Conservation (phyloP, 75 land plant genomes). For the Pseudotsuga menziesii region DNA sequence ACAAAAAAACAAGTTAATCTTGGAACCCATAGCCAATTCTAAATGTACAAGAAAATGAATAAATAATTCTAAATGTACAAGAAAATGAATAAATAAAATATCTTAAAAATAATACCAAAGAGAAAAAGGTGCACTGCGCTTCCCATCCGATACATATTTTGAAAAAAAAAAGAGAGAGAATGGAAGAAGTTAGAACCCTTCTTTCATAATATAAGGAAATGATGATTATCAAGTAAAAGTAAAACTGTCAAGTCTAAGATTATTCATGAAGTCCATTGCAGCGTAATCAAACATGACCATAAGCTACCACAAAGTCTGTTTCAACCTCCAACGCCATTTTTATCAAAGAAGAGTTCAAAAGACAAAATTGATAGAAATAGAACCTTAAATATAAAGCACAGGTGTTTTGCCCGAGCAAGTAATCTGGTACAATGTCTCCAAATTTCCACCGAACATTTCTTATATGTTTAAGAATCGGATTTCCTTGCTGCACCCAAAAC, state of each 20-base stretch:
- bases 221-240: background rate
- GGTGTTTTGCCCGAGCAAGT: constrained; percentile 70
- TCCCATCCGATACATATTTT: background rate
- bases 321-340: background rate
- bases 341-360: background rate
- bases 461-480: constrained; percentile 87
- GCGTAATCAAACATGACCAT: background rate
- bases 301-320: background rate
- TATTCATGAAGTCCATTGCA: too few relatives aligned
- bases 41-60: background rate
- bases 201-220: background rate
- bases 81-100: background rate
- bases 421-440: constrained; percentile 87
- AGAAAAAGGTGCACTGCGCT: background rate
- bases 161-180: background rate
- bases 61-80: too few relatives aligned
- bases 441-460: constrained; percentile 89
- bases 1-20: background rate
- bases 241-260: background rate
- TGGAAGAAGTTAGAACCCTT: background rate
- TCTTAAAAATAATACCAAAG: background rate
- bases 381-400: constrained; percentile 94
- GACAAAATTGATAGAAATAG: background rate
- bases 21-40: background rate
- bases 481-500: constrained; percentile 74